Evolutionary conservation across 371 early-diverging fungal species (phyloP), one percentile per base, ranked within the genome.

Genomic region (Umbelopsis sp.): DNA sequence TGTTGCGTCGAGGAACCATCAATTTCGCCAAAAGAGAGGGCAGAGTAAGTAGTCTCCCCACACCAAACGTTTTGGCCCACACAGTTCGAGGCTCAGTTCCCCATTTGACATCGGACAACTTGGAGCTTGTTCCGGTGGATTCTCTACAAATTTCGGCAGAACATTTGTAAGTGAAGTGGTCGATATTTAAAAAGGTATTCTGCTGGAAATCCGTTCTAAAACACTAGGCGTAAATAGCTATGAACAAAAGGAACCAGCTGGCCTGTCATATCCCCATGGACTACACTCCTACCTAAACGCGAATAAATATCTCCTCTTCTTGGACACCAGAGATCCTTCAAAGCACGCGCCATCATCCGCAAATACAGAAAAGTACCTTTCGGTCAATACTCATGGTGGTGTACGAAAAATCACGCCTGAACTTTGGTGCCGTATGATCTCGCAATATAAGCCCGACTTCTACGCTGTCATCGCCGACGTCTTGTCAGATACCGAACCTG

Each of bases 31-130:
- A 71, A 25, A 79, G 77, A 66, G 73, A 75, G 65, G 80, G 78
- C 32, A 57, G 57, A 57, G 29, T 57, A 16, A 35, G 57, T 12
- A 69, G 68, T 11, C 71, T 84, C 3, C 76, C 89, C 68, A 93
- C 94, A 18, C 94, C 94, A 38, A 84, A 84, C 14, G 92, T 87
- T 75, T 70, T 93, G 65, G 83, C 87, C 63, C 89, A 91, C 74
- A 90, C 91, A 9, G 72, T 85, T 50, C 87, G 87, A 41, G 94
- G 92, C 9, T 81, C 91, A 7, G 90, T 91, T 14, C 92, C 92
- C 41, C 94, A 93, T 69, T 76, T 93, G 70, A 81, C 91, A 24
- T 86, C 89, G 3, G 92, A 94, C 50, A 88, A 83, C 45, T 65
- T 87, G 46, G 74, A 80, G 22, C 66, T 68, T 12, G 77, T 87